These are phyloP conservation scores for Penicillium bovifimosum DNA, from an alignment of 495 filamentous ascomycete species.

Conservation along the genomic window DNA sequence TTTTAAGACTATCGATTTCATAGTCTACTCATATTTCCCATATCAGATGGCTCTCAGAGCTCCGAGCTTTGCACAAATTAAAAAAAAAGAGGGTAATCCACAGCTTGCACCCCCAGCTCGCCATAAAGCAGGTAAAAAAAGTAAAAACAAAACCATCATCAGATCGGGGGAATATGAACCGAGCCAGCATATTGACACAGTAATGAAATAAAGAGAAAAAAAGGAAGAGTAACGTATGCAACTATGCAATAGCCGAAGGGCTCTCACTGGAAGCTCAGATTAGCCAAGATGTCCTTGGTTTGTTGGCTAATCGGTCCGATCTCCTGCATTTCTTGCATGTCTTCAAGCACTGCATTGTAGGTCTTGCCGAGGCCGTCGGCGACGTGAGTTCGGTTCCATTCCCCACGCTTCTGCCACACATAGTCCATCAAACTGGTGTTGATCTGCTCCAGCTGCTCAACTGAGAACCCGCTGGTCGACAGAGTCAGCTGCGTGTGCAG, in stretches of 20 bases:
- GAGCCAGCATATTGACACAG: conserved; percentile 9
- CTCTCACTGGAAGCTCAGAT: conserved; percentile 18
- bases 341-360: conserved; percentile 75
- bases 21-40: conserved; percentile 7
- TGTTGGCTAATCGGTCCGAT: conserved; percentile 41
- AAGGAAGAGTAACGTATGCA: not conserved
- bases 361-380: conserved; percentile 52
- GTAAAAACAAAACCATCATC: conserved; percentile 2
- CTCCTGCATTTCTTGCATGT: conserved; percentile 68
- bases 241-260: not conserved
- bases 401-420: conserved; percentile 69
- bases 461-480: conserved; percentile 69
- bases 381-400: conserved; percentile 77
- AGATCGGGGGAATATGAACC: conserved; percentile 10
- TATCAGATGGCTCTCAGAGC: not conserved
- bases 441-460: conserved; percentile 94
- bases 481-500: conserved; percentile 56
- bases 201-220: conserved; percentile 9
- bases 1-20: not conserved
- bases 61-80: not conserved
- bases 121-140: conserved; percentile 5
- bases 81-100: not conserved
- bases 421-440: conserved; percentile 85
- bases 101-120: conserved; percentile 6
- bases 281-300: conserved; percentile 32